A percentile compares a stretch with the other conserved stretches of the same genome.
Evolutionary conservation across 768 basidiomycete genomes (phyloP).

Genomic region (Gymnopilus dilepis): DNA sequence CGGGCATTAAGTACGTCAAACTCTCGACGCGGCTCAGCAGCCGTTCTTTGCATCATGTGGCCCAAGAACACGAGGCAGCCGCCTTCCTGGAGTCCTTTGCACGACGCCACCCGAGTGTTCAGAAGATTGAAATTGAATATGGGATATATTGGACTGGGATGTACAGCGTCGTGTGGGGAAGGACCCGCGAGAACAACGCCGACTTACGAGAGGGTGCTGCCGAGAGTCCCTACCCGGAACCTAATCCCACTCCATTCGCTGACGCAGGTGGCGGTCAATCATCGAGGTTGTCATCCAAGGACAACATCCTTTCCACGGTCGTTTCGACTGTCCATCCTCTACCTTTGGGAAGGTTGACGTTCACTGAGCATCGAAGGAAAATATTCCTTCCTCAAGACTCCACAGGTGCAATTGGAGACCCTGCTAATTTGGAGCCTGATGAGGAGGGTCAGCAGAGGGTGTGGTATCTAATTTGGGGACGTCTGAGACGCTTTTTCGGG

Average conservation of each 20-base stretch:
- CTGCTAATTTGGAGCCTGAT: not conserved
- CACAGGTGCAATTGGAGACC: not conserved
- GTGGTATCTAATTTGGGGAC: conserved; percentile 16
- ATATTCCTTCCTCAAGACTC: conserved; percentile 29
- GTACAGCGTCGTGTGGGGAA: conserved; percentile 33
- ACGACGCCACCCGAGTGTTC: conserved; percentile 21
- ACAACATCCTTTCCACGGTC: conserved; percentile 28
- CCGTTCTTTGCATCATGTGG: conserved; percentile 23
- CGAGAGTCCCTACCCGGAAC: not conserved
- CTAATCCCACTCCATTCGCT: conserved; percentile 7
- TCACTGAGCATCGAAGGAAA: conserved; percentile 36
- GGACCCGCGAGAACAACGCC: conserved; percentile 21
- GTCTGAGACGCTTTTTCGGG: conserved; percentile 13
- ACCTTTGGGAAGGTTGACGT: conserved; percentile 31
- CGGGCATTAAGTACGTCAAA: conserved; percentile 23
- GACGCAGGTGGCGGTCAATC: conserved; percentile 17
- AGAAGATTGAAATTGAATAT: conserved; percentile 32
- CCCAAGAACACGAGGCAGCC: conserved; percentile 31
- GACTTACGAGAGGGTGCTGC: too few relatives aligned
- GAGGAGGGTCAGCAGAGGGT: conserved; percentile 7
- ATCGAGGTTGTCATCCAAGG: conserved; percentile 26
- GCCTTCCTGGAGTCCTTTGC: conserved; percentile 30
- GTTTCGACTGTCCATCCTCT: conserved; percentile 28
- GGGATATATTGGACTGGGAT: conserved; percentile 39
- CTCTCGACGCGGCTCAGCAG: conserved; percentile 32